These are phyloP conservation scores for Cryphonectria nitschkei DNA, from an alignment of 2,329 filamentous ascomycete genomes.

Conservation along the genomic window DNA sequence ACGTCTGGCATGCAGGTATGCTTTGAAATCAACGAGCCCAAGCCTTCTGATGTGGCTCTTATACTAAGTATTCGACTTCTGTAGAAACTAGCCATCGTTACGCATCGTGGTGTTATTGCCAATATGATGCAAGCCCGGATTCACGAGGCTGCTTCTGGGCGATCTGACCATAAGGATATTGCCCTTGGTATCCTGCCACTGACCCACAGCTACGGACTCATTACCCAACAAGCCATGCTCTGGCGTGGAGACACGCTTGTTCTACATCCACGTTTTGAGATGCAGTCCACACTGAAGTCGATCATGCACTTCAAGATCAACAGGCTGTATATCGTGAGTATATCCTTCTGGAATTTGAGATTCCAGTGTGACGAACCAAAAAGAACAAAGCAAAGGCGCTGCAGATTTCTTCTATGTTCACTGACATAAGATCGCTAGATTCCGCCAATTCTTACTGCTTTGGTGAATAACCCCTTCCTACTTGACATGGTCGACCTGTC, in stretches of 20 bases:
- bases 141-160: not conserved
- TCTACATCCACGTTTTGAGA: not conserved
- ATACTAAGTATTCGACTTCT: not conserved
- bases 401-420: not conserved
- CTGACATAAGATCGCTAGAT: not conserved
- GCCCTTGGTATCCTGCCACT: not conserved
- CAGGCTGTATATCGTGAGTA: not conserved
- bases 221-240: not conserved
- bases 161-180: not conserved
- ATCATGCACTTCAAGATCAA: constrained; percentile 1
- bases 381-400: too few relatives aligned
- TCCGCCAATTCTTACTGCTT: not conserved
- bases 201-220: not conserved
- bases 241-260: not conserved
- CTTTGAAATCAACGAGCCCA: not conserved
- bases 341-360: not conserved
- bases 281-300: not conserved
- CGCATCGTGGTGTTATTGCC: not conserved
- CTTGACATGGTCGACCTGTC: not conserved
- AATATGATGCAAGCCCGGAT: not conserved
- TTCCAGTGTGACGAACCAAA: too few relatives aligned
- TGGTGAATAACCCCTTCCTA: not conserved
- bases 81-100: not conserved
- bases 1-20: not conserved
- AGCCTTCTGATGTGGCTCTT: not conserved